phyloP scores from a whole-genome alignment of 208 protist species.

The Leishmania turanica region DNA sequence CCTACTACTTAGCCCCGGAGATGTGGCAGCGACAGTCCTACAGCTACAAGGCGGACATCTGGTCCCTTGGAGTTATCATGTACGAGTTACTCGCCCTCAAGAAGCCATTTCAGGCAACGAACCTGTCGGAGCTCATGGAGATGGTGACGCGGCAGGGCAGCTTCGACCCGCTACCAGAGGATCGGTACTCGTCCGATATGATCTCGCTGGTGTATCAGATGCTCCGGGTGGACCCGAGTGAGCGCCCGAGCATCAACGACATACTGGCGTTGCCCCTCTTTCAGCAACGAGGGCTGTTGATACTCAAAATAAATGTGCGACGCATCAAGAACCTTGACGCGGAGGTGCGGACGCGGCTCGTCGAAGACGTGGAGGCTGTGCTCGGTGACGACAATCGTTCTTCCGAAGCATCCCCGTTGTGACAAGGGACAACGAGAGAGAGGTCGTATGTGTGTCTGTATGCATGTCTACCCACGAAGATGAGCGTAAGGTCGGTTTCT shows the following conservation, averaged over 20 bases:
- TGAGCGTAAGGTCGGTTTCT: no score
- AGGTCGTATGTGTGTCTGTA: background rate
- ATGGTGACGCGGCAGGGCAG: slow-evolving; percentile 45
- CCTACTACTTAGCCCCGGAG: slow-evolving; percentile 92
- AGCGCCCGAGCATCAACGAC: slow-evolving; percentile 51
- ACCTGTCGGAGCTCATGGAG: slow-evolving; percentile 56
- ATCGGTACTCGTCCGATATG: slow-evolving; percentile 41
- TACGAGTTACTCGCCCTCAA: slow-evolving; percentile 77
- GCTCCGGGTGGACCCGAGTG: slow-evolving; percentile 51
- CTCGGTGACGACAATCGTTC: slow-evolving; percentile 9
- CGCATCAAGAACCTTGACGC: slow-evolving; percentile 45
- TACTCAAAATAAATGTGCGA: slow-evolving; percentile 49
- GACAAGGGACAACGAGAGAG: background rate
- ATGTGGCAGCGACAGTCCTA: slow-evolving; percentile 88
- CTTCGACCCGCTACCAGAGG: slow-evolving; percentile 49
- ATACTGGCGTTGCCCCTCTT: slow-evolving; percentile 47
- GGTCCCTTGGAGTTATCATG: slow-evolving; percentile 83
- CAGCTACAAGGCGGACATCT: slow-evolving; percentile 91
- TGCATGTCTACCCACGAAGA: background rate
- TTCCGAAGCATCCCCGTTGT: background rate
- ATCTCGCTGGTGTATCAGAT: slow-evolving; percentile 45
- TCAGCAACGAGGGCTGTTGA: slow-evolving; percentile 36
- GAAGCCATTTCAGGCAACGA: slow-evolving; percentile 64
- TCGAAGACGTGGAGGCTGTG: slow-evolving; percentile 39
- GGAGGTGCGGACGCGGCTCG: slow-evolving; percentile 26